Evolutionary conservation across 2,329 filamentous ascomycete species (phyloP).

Genomic region (Helotiales sp.): DNA sequence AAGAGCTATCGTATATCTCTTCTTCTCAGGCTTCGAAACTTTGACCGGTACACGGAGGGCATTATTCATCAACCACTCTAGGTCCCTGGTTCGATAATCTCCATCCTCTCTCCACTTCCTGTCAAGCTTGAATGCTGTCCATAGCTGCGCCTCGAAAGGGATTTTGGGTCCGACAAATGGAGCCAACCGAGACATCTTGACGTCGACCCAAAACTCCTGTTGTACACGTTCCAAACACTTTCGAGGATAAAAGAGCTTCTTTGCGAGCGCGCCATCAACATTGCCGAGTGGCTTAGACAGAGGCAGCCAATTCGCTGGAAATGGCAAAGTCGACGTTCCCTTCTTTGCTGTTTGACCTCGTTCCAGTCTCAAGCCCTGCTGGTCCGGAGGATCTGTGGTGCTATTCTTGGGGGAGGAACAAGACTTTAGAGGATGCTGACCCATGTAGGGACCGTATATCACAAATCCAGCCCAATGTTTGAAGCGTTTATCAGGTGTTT

Average conservation of each 20-base stretch:
- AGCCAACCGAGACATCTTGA: neutral
- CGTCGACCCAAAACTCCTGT: neutral
- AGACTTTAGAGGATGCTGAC: neutral
- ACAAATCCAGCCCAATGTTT: slow-evolving; percentile 8
- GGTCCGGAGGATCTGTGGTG: no score
- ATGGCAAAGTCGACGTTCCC: neutral
- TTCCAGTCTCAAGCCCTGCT: no score
- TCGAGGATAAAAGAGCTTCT: no score
- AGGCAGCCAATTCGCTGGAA: neutral
- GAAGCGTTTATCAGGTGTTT: neutral
- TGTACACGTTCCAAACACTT: neutral
- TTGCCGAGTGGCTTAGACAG: neutral
- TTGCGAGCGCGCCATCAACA: no score
- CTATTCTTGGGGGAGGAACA: no score
- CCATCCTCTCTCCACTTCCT: slow-evolving; percentile 7
- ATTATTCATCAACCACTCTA: neutral
- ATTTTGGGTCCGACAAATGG: neutral
- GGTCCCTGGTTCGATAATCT: neutral
- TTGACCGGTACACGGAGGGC: neutral
- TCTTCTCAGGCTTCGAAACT: neutral
- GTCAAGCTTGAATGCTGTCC: slow-evolving; percentile 10
- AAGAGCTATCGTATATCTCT: no score
- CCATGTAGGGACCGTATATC: slow-evolving; percentile 2
- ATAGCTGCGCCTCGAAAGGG: slow-evolving; percentile 9
- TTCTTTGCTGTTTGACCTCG: no score